These are phyloP conservation scores for Alternaria infectoria DNA, from an alignment of 2,329 filamentous ascomycete species.

Conservation along the genomic window DNA sequence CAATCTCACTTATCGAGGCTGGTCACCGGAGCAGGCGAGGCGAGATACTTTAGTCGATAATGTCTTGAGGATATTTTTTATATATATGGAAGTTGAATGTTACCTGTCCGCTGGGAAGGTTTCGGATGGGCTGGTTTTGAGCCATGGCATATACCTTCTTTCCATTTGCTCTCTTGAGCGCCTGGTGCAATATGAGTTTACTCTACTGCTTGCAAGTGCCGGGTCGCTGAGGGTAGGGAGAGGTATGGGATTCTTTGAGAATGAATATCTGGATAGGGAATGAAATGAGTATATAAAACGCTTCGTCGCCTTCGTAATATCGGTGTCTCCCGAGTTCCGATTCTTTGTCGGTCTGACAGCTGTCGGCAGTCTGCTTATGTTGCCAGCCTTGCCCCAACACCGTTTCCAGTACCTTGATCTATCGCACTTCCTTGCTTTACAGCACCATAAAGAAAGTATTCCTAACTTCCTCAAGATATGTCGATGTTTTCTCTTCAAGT, in stretches of 20 bases:
- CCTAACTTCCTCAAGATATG: no score
- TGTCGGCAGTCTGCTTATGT: no score
- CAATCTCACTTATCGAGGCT: neutral
- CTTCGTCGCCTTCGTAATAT: no score
- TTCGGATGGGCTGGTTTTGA: constrained; percentile 19
- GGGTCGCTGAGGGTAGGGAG: neutral
- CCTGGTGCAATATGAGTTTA: neutral
- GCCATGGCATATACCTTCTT: constrained; percentile 1
- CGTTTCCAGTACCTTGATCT: no score
- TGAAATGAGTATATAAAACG: constrained; percentile 3
- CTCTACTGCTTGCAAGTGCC: neutral
- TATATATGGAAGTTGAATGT: constrained; percentile 6
- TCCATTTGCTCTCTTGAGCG: neutral
- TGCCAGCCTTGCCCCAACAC: no score
- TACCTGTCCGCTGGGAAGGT: constrained; percentile 24
- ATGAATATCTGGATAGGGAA: neutral
- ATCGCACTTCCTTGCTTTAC: no score
- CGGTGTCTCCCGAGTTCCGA: no score
- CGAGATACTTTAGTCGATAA: constrained; percentile 25
- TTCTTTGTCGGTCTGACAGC: no score
- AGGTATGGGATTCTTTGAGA: neutral
- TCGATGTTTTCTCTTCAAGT: no score
- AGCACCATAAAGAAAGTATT: no score
- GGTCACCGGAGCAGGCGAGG: neutral
- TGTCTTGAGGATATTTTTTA: constrained; percentile 35